Percentiles rank a stretch among this genome's conserved stretches.
phyloP scores from a whole-genome alignment of 495 filamentous ascomycete genomes.

The Talaromyces thailandensis region DNA sequence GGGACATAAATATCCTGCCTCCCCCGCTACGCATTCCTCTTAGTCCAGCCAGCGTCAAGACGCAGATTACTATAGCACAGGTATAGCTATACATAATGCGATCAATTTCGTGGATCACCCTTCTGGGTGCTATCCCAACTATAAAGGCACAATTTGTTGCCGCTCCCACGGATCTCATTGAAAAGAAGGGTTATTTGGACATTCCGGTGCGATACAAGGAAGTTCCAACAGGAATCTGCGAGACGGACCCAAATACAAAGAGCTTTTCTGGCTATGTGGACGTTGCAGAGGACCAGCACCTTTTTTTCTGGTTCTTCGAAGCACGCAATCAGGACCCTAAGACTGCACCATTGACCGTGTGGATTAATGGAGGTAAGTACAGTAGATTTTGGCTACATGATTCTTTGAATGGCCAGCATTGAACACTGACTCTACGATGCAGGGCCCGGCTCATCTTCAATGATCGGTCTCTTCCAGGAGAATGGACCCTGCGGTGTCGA shows the following conservation, averaged over 20 bases:
- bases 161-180: conserved; percentile 44
- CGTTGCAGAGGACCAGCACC: conserved; percentile 50
- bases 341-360: conserved; percentile 50
- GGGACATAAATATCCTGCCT: not conserved
- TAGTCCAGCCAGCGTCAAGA: not conserved
- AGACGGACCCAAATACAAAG: conserved; percentile 55
- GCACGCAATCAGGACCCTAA: conserved; percentile 42
- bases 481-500: conserved; percentile 54
- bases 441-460: conserved; percentile 46
- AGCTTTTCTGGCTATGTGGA: conserved; percentile 61
- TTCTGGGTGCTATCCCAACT: conserved; percentile 11
- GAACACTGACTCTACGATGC: not conserved
- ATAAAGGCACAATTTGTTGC: conserved; percentile 46
- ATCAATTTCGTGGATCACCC: conserved; percentile 2
- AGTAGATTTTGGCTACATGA: not conserved
- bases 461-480: conserved; percentile 57
- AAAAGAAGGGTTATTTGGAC: conserved; percentile 39
- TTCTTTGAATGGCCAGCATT: too few relatives aligned
- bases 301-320: conserved; percentile 63
- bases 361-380: conserved; percentile 13
- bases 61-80: not conserved
- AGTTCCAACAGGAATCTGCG: conserved; percentile 55
- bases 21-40: not conserved
- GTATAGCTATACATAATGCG: conserved; percentile 3
- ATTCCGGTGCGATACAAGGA: conserved; percentile 52